These are phyloP conservation scores for Talaromyces thailandensis DNA, from an alignment of 495 filamentous ascomycete species.

Conservation along the genomic window DNA sequence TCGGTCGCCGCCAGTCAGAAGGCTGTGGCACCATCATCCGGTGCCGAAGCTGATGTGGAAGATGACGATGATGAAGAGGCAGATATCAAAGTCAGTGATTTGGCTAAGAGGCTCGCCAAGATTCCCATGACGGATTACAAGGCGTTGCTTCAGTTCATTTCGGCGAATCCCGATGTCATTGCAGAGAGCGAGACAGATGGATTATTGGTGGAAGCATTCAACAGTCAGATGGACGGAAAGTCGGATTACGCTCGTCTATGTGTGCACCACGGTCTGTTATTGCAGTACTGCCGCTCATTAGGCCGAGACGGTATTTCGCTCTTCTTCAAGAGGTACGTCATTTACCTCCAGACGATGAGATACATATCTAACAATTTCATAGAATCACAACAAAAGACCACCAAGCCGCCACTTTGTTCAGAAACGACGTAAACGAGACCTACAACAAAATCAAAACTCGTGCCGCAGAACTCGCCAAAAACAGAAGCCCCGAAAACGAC, in stretches of 20 bases:
- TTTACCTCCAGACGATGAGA: not conserved
- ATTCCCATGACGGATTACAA: constrained; percentile 72
- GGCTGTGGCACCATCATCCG: constrained; percentile 37
- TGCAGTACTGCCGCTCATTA: constrained; percentile 89
- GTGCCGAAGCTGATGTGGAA: constrained; percentile 51
- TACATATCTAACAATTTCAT: constrained; percentile 9
- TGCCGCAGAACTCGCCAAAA: constrained; percentile 62
- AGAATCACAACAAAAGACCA: constrained; percentile 87
- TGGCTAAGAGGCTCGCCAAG: constrained; percentile 70
- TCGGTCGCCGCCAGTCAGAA: constrained; percentile 19
- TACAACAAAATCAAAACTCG: constrained; percentile 73
- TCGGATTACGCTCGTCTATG: constrained; percentile 75
- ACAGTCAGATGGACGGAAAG: constrained; percentile 64
- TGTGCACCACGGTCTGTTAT: constrained; percentile 84
- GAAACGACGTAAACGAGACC: constrained; percentile 82
- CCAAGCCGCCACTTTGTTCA: constrained; percentile 86
- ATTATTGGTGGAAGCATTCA: constrained; percentile 83
- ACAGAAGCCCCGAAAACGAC: constrained; percentile 55
- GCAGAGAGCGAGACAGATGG: constrained; percentile 87
- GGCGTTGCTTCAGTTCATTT: constrained; percentile 64
- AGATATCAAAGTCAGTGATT: constrained; percentile 60
- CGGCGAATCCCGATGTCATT: constrained; percentile 63
- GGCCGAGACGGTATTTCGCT: constrained; percentile 81
- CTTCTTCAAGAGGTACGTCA: constrained; percentile 75
- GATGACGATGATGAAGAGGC: constrained; percentile 57